These are phyloP conservation scores for Sisymbrium irio DNA, from an alignment of 345 rosid species.

Conservation along the genomic window DNA sequence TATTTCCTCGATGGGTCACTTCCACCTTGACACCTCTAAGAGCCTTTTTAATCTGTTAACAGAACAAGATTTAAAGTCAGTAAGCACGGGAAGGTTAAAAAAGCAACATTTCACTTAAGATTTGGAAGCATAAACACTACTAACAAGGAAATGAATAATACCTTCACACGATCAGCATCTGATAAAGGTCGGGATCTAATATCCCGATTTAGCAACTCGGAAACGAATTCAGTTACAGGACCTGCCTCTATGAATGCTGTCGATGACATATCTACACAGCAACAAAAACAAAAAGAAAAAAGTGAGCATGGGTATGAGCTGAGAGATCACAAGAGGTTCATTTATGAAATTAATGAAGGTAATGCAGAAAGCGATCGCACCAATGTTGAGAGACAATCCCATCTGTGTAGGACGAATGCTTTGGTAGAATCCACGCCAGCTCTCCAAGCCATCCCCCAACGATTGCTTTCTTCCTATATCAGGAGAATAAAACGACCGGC, in stretches of 20 bases:
- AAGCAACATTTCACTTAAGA: neutral
- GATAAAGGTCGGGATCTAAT: conserved; percentile 69
- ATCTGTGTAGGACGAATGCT: conserved; percentile 97
- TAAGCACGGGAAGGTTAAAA: neutral
- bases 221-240: conserved; percentile 74
- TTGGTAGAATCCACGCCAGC: conserved; percentile 98
- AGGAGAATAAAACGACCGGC: conserved; percentile 91
- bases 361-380: conserved; percentile 31
- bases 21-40: conserved; percentile 91
- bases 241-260: conserved; percentile 94
- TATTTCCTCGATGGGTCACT: conserved; percentile 92
- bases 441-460: conserved; percentile 91
- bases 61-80: neutral
- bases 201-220: conserved; percentile 64
- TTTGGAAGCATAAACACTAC: neutral
- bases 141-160: conserved; percentile 28
- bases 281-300: conserved; percentile 17
- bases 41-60: conserved; percentile 76
- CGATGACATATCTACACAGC: conserved; percentile 84
- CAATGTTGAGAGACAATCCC: conserved; percentile 89
- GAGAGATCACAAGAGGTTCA: neutral
- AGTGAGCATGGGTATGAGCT: neutral
- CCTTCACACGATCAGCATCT: conserved; percentile 97
- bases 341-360: neutral
- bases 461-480: conserved; percentile 73